phyloP scores from a whole-genome alignment of 2,329 filamentous ascomycete genomes.

The Shiraia sp. region DNA sequence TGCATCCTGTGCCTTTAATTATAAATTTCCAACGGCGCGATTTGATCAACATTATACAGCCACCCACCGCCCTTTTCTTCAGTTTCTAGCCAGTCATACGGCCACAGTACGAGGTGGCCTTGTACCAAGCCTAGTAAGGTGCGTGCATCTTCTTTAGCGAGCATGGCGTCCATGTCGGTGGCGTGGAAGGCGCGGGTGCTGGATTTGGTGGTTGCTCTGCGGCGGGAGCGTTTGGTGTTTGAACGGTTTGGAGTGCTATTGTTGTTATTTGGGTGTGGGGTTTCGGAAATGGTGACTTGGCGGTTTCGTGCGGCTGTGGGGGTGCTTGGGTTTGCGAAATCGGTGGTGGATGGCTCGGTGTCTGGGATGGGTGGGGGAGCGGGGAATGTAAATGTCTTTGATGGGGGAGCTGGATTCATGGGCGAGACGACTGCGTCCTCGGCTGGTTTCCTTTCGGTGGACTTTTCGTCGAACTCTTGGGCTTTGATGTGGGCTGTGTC shows the following conservation, averaged over 20 bases:
- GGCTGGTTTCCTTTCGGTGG: slow-evolving; percentile 20
- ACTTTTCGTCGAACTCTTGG: slow-evolving; percentile 37
- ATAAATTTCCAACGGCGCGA: slow-evolving; percentile 96
- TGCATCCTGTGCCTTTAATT: neutral
- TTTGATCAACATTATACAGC: slow-evolving; percentile 94
- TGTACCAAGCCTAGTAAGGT: slow-evolving; percentile 80
- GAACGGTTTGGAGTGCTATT: slow-evolving; percentile 18
- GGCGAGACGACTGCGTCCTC: slow-evolving; percentile 38
- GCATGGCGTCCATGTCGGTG: slow-evolving; percentile 68
- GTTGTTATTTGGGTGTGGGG: slow-evolving; percentile 11
- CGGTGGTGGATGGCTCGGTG: slow-evolving; percentile 12
- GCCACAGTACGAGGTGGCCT: slow-evolving; percentile 87
- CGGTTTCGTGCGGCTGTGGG: slow-evolving; percentile 27
- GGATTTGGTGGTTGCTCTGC: slow-evolving; percentile 71
- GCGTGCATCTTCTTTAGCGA: slow-evolving; percentile 76
- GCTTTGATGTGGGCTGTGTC: slow-evolving; percentile 21
- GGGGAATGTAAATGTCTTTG: slow-evolving; percentile 35
- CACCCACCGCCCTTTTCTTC: slow-evolving; percentile 95
- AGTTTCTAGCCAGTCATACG: slow-evolving; percentile 84
- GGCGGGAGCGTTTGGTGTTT: slow-evolving; percentile 51
- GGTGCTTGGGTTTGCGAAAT: slow-evolving; percentile 6
- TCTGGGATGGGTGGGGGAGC: slow-evolving; percentile 39
- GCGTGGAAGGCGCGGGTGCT: slow-evolving; percentile 66
- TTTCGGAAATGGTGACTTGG: slow-evolving; percentile 44
- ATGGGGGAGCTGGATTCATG: slow-evolving; percentile 24